phyloP scores from a whole-genome alignment of 331 rosid species.

The Cucumis variabilis region DNA sequence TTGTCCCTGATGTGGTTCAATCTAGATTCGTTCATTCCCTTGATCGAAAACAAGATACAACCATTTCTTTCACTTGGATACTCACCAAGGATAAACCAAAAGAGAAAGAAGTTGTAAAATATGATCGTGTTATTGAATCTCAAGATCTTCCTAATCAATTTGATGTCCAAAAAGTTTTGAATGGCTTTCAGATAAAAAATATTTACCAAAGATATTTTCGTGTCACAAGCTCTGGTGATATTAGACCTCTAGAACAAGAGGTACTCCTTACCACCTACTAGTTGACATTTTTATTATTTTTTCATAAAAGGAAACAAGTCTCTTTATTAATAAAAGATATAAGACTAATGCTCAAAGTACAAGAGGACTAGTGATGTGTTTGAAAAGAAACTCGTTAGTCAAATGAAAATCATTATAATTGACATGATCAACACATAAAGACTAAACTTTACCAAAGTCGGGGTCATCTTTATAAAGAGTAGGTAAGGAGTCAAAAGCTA shows the following conservation, averaged over 20 bases:
- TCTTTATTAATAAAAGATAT: too few species aligned
- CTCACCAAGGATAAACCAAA: constrained; percentile 89
- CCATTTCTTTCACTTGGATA: constrained; percentile 70
- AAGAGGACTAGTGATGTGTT: too few species aligned
- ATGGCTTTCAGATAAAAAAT: constrained; percentile 72
- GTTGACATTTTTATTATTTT: neutral
- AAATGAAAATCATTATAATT: too few species aligned
- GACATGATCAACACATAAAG: too few species aligned
- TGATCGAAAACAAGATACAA: constrained; percentile 64
- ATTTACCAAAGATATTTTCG: constrained; percentile 78
- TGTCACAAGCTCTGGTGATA: constrained; percentile 91
- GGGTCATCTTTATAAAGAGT: too few species aligned
- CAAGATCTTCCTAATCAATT: constrained; percentile 69
- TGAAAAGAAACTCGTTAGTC: too few species aligned
- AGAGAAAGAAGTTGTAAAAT: constrained; percentile 84
- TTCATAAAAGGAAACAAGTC: too few species aligned
- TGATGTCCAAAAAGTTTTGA: constrained; percentile 78
- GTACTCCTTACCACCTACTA: constrained; percentile 15
- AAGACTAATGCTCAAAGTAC: too few species aligned
- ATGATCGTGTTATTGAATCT: constrained; percentile 43
- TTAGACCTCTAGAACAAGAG: constrained; percentile 66
- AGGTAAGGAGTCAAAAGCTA: too few species aligned
- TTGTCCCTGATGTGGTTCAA: constrained; percentile 81
- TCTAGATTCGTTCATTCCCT: constrained; percentile 74
- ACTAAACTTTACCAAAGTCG: too few species aligned